Base-by-base conservation (phyloP, 176 grass and related monocot genomes). In the Carex cristatella region DNA sequence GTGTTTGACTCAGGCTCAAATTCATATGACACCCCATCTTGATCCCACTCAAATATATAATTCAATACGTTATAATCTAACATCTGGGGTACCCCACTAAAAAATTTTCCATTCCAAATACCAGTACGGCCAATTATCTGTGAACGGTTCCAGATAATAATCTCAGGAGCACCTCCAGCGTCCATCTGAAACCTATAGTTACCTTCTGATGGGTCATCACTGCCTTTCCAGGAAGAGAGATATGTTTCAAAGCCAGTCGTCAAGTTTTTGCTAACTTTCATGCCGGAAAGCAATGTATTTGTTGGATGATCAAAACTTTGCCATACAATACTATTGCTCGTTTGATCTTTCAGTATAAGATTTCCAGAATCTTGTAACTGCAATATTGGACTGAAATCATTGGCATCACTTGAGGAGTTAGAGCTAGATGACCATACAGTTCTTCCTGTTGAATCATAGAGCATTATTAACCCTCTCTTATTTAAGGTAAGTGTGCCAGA, bases 21-120 rank as follows among this genome's bases (percentile, higher is more conserved):
- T 76, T 15, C 2, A 87, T 86, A 95, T 4, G 79, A 86, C 2
- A 90, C 88, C 87, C 90, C 86, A 54, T 85, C 65, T 13, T 74
- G 1, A 15, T 10, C 32, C 79, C 16, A 87, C 33, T 19, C 13
- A 59, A 83, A 83, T 4, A 7, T 40, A 10, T 55, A 83, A 87
- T n/a, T 4, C 35, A 55, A 87, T 58, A 79, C 11, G 6, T 62
- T 2, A 7, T 40, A 81, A 19, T 28, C 30, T 60, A 7, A 2
- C 67, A 83, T 83, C 54, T 83, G 53, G 14, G 68, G 55, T 58
- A 14, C 0, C 33, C 14, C 86, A 66, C 58, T 83, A 62, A 83
- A 76, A 31, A 13, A 66, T 40, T 65, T 6, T 10, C 79, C 79
- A 7, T 87, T 92, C 93, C 93, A 94, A 0, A 88, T 69, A 0